phyloP scores from a whole-genome alignment of 345 rosid genomes.

The Zanthoxylum bungeanum region DNA sequence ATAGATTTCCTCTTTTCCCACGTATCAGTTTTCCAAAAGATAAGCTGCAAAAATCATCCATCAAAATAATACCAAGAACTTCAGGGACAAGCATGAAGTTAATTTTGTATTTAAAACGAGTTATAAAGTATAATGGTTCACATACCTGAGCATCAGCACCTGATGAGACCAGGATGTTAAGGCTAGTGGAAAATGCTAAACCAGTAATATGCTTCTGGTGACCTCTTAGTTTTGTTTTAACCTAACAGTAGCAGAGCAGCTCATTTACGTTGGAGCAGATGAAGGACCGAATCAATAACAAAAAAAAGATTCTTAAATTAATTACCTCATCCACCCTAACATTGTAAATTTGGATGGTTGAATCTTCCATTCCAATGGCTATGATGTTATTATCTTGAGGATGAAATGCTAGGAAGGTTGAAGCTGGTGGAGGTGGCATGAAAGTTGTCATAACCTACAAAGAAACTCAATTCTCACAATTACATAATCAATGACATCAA shows the following conservation, averaged over 20 bases:
- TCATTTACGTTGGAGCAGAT: background rate
- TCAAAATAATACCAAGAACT: background rate
- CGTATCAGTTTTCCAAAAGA: slow-evolving; percentile 62
- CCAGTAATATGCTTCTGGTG: slow-evolving; percentile 76
- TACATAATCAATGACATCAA: slow-evolving; percentile 1
- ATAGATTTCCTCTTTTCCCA: slow-evolving; percentile 73
- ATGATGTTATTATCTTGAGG: slow-evolving; percentile 56
- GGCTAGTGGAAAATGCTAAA: slow-evolving; percentile 63
- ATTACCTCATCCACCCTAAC: slow-evolving; percentile 57
- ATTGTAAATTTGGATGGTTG: slow-evolving; percentile 51
- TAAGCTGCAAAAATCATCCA: slow-evolving; percentile 36
- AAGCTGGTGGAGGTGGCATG: slow-evolving; percentile 58
- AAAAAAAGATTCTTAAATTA: slow-evolving; percentile 1
- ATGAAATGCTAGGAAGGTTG: slow-evolving; percentile 54
- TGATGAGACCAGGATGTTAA: slow-evolving; percentile 66
- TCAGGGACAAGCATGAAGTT: background rate
- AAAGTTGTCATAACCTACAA: slow-evolving; percentile 60
- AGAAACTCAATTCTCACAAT: background rate
- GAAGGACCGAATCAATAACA: background rate
- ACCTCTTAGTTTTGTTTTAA: slow-evolving; percentile 67
- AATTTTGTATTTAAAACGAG: background rate
- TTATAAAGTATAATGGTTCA: background rate
- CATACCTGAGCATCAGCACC: slow-evolving; percentile 92
- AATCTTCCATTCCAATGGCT: slow-evolving; percentile 59
- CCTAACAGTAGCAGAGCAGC: slow-evolving; percentile 35